phyloP scores from a whole-genome alignment of 768 basidiomycete genomes.

The Galerina marginata region DNA sequence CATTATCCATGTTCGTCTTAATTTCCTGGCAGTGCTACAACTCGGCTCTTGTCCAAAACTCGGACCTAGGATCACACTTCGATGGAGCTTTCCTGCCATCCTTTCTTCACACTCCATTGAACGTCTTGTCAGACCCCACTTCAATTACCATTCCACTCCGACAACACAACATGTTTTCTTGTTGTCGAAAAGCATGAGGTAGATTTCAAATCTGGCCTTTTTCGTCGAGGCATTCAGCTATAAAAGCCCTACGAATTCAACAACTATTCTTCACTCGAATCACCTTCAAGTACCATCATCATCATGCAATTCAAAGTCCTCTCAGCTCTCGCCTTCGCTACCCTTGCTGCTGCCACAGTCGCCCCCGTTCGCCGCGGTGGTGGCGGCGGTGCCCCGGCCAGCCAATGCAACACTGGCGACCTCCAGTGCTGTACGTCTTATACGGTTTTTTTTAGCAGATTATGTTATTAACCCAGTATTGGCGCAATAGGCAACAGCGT shows the following conservation, averaged over 20 bases:
- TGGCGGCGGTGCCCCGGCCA: slow-evolving; percentile 2
- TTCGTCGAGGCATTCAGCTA: background rate
- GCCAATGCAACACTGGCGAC: slow-evolving; percentile 29
- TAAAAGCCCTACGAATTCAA: background rate
- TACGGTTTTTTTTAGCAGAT: background rate
- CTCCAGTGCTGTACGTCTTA: slow-evolving; percentile 30
- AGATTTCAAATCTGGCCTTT: no score
- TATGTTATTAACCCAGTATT: background rate
- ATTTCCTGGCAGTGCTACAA: no score
- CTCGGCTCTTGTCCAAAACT: no score
- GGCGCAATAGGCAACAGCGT: slow-evolving; percentile 17
- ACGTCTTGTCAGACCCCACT: no score
- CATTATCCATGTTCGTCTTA: no score
- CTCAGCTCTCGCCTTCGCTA: slow-evolving; percentile 9
- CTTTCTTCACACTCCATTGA: no score
- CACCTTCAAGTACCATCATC: background rate
- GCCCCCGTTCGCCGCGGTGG: slow-evolving; percentile 1
- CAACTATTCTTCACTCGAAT: slow-evolving; percentile 7
- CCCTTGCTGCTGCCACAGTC: slow-evolving; percentile 13
- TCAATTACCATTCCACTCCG: no score
- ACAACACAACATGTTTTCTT: no score
- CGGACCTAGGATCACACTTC: no score
- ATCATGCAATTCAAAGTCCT: slow-evolving; percentile 15
- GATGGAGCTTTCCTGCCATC: no score
- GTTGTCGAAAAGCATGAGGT: no score